phyloP scores from a whole-genome alignment of 495 filamentous ascomycete genomes.

The Penicillium bovifimosum region DNA sequence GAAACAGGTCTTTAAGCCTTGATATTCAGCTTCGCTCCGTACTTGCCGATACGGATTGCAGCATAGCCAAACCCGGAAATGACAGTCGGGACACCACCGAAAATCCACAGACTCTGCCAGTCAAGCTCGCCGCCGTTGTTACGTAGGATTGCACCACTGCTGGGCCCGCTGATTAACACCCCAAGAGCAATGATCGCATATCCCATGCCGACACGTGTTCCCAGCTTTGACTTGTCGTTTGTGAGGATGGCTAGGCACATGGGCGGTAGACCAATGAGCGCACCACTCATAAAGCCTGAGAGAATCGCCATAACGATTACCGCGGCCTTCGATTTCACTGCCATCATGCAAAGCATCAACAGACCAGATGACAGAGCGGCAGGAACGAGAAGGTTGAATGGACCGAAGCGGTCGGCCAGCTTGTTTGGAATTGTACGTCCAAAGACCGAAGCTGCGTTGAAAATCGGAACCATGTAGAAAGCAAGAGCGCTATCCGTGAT shows the following conservation, averaged over 20 bases:
- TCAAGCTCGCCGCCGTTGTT: background rate
- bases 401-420: slow-evolving; percentile 34
- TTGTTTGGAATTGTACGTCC: slow-evolving; percentile 35
- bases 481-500: slow-evolving; percentile 11
- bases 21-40: background rate
- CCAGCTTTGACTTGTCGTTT: slow-evolving; percentile 16
- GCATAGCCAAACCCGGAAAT: background rate
- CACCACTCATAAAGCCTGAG: slow-evolving; percentile 1
- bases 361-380: slow-evolving; percentile 23
- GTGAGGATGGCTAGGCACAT: background rate
- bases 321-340: slow-evolving; percentile 20
- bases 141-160: background rate
- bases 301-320: slow-evolving; percentile 31
- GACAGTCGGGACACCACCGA: background rate
- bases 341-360: slow-evolving; percentile 27
- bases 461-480: slow-evolving; percentile 39
- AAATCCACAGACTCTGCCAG: background rate
- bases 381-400: slow-evolving; percentile 31
- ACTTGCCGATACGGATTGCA: background rate
- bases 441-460: slow-evolving; percentile 36
- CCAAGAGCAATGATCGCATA: background rate
- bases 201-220: slow-evolving; percentile 30
- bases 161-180: background rate
- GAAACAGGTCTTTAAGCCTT: background rate
- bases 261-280: slow-evolving; percentile 2